Evolutionary conservation across 805 yeast genomes (phyloP).

Genomic region (Huiozyma sinensis): DNA sequence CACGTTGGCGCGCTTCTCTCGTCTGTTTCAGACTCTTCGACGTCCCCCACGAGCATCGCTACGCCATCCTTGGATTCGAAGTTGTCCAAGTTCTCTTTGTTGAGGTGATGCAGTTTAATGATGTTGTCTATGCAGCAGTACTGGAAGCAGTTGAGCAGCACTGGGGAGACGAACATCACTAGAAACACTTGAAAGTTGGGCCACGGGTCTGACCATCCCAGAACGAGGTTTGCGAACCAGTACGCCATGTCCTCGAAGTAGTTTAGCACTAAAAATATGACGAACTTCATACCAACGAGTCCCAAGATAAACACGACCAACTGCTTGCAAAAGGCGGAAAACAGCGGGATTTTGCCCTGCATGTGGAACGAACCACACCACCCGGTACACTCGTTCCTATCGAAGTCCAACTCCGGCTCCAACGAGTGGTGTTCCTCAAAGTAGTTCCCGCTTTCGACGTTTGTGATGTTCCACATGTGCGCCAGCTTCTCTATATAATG

Average conservation of each 20-base stretch:
- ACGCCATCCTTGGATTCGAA: slow-evolving; percentile 18
- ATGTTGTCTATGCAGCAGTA: slow-evolving; percentile 63
- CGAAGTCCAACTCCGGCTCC: not conserved
- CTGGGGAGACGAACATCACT: slow-evolving; percentile 76
- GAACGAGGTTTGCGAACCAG: slow-evolving; percentile 61
- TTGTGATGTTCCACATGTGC: slow-evolving; percentile 23
- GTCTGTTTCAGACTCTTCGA: not conserved
- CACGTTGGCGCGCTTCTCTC: not conserved
- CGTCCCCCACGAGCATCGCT: slow-evolving; percentile 3
- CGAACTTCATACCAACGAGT: slow-evolving; percentile 49
- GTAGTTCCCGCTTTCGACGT: slow-evolving; percentile 39
- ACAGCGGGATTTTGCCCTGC: slow-evolving; percentile 58
- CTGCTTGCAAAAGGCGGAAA: slow-evolving; percentile 61
- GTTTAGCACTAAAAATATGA: slow-evolving; percentile 46
- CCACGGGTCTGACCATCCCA: slow-evolving; percentile 74
- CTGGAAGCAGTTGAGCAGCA: slow-evolving; percentile 64
- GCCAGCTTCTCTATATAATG: slow-evolving; percentile 39
- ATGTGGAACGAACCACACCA: slow-evolving; percentile 26
- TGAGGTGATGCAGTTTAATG: slow-evolving; percentile 44
- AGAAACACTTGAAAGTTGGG: slow-evolving; percentile 78
- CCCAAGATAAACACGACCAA: slow-evolving; percentile 57
- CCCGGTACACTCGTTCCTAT: not conserved
- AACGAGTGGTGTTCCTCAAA: slow-evolving; percentile 4
- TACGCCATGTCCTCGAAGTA: slow-evolving; percentile 60
- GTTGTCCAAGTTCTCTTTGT: slow-evolving; percentile 17